Base-by-base conservation (phyloP, 73 alveolate species). In the Paramecium tetraurelia region DNA sequence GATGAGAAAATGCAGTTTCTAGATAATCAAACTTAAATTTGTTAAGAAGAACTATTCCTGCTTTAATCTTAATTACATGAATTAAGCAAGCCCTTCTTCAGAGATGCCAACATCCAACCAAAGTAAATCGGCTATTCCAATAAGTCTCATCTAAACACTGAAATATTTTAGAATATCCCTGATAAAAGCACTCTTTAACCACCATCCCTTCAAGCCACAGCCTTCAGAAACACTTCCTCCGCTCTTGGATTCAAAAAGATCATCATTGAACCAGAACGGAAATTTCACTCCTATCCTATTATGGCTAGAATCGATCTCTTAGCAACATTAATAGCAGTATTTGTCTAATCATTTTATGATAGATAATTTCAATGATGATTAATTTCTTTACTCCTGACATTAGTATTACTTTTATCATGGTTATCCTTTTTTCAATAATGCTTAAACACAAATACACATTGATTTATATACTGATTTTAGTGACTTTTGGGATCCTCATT, bases 131-230 rank as follows among this genome's bases (percentile, higher is more conserved):
- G 1, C 3, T 71, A 71, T 33, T 27, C 53, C 5, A 38, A 29
- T 38, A 75, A 18, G 10, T 41, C 87, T 4, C 24, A 75, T 3
- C n/a, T 41, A 35, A 75, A 75, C 38, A 38, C 21, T 75, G 87
- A 75, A 38, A 75, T 75, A 10, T 75, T 75, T 75, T 35, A 33
- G 36, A 75, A 75, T 75, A 36, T 38, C 4, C 59, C 58, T 29
- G 46, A 75, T 24, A 41, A 75, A 35, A 75, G 20, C n/a, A 41
- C 38, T 38, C 46, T 41, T 0, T 75, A 29, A 35, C 41, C 53
- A 2, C 87, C 87, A 29, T 75, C 87, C 4, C 68, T 75, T 12
- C 8, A 41, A 75, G 87, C 87, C 7, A 41, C 87, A 75, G 87
- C 87, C 3, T 75, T 75, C 11, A 75, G 33, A 36, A 75, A 75